Evolutionary conservation across 2,329 filamentous ascomycete genomes (phyloP).

Genomic region (Xylariaceae sp.): DNA sequence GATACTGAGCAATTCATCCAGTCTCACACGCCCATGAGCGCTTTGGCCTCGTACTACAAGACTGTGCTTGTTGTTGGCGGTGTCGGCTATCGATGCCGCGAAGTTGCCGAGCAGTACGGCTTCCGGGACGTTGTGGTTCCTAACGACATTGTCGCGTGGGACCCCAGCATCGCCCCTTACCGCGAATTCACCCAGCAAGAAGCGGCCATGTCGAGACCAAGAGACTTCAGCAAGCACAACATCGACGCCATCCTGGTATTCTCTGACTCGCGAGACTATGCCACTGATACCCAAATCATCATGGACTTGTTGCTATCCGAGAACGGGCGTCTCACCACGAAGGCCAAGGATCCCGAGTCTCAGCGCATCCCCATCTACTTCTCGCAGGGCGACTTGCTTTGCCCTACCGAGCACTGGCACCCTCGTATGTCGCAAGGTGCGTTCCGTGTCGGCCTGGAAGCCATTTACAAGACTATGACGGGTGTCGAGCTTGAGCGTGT

Average conservation of each 20-base stretch:
- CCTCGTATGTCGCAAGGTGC: constrained; percentile 71
- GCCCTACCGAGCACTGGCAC: constrained; percentile 62
- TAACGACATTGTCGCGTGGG: constrained; percentile 71
- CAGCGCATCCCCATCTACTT: constrained; percentile 73
- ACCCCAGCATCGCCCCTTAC: constrained; percentile 67
- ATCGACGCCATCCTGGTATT: constrained; percentile 75
- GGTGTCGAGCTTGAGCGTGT: constrained; percentile 71
- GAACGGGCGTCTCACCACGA: constrained; percentile 63
- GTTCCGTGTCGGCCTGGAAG: constrained; percentile 73
- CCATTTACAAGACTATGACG: constrained; percentile 69
- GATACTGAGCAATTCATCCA: constrained; percentile 74
- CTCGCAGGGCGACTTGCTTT: constrained; percentile 46
- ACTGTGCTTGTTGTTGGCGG: constrained; percentile 74
- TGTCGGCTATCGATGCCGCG: constrained; percentile 71
- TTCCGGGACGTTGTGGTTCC: constrained; percentile 72
- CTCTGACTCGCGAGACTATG: constrained; percentile 71
- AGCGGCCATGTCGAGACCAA: constrained; percentile 63
- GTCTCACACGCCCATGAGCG: constrained; percentile 75
- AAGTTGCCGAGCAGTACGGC: constrained; percentile 70
- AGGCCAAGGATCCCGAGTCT: constrained; percentile 62
- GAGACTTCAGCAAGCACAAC: constrained; percentile 69
- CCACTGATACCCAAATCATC: constrained; percentile 74
- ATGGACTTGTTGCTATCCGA: constrained; percentile 69
- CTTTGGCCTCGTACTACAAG: constrained; percentile 71
- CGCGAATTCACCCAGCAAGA: constrained; percentile 66